Base-by-base conservation (phyloP, 2,329 filamentous ascomycete species). In the Fusarium sp. region DNA sequence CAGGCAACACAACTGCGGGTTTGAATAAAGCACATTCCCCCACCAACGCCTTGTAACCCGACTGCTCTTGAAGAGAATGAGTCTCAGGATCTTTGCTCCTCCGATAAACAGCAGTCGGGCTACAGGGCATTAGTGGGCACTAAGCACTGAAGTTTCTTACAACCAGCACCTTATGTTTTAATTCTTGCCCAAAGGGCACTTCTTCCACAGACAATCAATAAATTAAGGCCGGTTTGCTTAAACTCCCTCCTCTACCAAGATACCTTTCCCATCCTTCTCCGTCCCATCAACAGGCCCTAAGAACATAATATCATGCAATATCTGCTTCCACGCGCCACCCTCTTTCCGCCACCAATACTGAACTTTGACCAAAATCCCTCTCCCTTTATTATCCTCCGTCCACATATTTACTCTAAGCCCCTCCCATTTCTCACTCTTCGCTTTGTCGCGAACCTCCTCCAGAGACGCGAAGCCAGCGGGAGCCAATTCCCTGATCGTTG, bases 311-410 rank as follows among this genome's bases (percentile, higher is more conserved):
- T 68, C 65, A 42, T 68, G 65, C 0, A 68, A 15, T 5, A 68
- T 68, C 23, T 68, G 65, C 23, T 62, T 68, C 64, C 65, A 68
- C 11, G 3, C 18, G 0, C 35, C 64, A 6, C 16, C 44, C 11
- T 68, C 65, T 23, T 21, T 4, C 3, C 65, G 35, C 65, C 65
- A 68, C 65, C 65, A 68, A 11, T 68, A 68, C 1, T 68, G 54
- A 7, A 68, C 65, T 2, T 68, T 68, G n/a, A 68, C 65, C 3
- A 62, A 37, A 7, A 68, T 47, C 2, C 65, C 64, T 5, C 54
- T 67, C 0, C 40, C 47, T 2, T 19, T 16, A 8, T 21, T 37
- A 38, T 68, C 65, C 15, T 68, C 21, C 11, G 54, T 68, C 65
- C 65, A 68, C 64, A 68, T 68, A 28, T 68, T 61, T 0, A 68